A percentile compares a stretch with the other conserved stretches of the same genome.
Evolutionary conservation across 169 alveolate genomes (phyloP).

Genomic region (Plasmodium reichenowi): DNA sequence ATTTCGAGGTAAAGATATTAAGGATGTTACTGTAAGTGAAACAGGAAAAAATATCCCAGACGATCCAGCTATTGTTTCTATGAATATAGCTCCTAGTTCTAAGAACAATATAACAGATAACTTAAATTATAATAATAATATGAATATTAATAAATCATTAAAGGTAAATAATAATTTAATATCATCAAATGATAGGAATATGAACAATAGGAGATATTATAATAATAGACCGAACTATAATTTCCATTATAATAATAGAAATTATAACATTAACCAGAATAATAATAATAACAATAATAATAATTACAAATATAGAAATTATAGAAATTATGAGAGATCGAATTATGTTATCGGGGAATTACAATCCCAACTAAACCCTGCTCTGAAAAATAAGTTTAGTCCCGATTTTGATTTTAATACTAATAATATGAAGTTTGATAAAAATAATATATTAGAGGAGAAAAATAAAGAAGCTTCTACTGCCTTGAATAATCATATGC

Average conservation of each 20-base stretch:
- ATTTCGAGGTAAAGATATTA: constrained; percentile 88
- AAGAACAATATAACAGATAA: constrained; percentile 55
- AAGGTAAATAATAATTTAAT: constrained; percentile 45
- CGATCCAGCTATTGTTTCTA: constrained; percentile 75
- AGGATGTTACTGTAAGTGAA: constrained; percentile 88
- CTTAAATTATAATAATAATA: constrained; percentile 65
- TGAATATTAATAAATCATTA: constrained; percentile 55
- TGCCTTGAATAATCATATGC: constrained; percentile 18
- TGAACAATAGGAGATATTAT: constrained; percentile 68
- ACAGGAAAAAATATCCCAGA: constrained; percentile 78
- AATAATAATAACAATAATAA: constrained; percentile 39
- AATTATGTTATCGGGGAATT: constrained; percentile 58
- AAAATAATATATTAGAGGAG: constrained; percentile 65
- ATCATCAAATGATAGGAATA: constrained; percentile 50
- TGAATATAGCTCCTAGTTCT: constrained; percentile 67
- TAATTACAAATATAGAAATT: constrained; percentile 57
- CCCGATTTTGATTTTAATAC: constrained; percentile 75
- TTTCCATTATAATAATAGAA: constrained; percentile 7
- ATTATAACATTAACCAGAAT: constrained; percentile 9
- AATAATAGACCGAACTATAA: constrained; percentile 54
- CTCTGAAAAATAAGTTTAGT: constrained; percentile 61
- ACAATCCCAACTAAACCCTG: constrained; percentile 74
- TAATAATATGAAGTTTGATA: constrained; percentile 58
- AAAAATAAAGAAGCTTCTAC: constrained; percentile 22
- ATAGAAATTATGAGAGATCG: constrained; percentile 62